Base-by-base conservation (phyloP, 345 rosid species). In the Pugionium cornutum region DNA sequence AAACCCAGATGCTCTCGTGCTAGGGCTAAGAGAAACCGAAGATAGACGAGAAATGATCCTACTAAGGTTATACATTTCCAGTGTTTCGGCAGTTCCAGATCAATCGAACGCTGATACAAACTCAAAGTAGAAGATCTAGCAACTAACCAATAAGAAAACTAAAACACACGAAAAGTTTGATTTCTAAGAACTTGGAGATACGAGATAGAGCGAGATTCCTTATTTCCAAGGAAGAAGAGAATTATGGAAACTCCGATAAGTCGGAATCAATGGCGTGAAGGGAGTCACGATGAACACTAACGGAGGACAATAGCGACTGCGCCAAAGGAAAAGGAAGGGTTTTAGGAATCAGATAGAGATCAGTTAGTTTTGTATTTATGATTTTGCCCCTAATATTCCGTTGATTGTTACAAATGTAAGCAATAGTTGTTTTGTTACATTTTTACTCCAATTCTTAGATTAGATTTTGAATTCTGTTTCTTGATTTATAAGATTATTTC, bases 41-140 rank as follows among this genome's bases (percentile, higher is more conserved):
- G 85, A 66, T 29, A 88, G 48, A 35, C 86, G 84, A 48, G 77
- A 76, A 4, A 83, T 46, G 25, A 82, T 7, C 44, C 66, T 81
- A 18, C 59, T 68, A 35, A 91, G 78, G 31, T 66, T 76, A 61
- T 81, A 81, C 88, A 81, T 81, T 36, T 57, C 64, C 57, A 52
- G n/a, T 42, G 53, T 26, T 42, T 9, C 28, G 40, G 1, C 7
- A 28, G 57, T 37, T 44, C 54, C 35, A 46, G 36, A 44, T 57
- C 42, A 46, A 31, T 49, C 35, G 10, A 40, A 32, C 58, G 7
- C 64, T 63, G 64, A 47, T 64, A 63, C 58, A 49, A 32, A 70
- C 51, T 34, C 25, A 25, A 40, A 2, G 46, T 29, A 29, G 49
- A 53, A 70, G 75, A 62, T 63, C 64, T 55, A 1, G 36, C 5